Evolutionary conservation across 1,284 basidiomycete species (phyloP).

Genomic region (Ganoderma boninense): DNA sequence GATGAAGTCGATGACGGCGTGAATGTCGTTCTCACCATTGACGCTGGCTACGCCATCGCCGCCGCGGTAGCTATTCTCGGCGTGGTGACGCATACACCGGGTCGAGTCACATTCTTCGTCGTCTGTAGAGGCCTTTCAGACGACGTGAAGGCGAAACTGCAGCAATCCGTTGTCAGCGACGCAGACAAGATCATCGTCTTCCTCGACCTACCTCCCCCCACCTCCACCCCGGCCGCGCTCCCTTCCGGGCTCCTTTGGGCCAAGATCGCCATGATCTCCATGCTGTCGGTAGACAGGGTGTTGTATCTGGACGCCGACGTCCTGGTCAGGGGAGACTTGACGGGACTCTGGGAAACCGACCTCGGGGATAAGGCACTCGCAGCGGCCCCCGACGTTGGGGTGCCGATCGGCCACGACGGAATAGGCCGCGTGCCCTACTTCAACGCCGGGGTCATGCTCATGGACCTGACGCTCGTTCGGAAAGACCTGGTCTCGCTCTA

Average conservation of each 20-base stretch:
- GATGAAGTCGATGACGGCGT: constrained; percentile 53
- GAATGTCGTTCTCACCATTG: constrained; percentile 54
- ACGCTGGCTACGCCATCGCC: constrained; percentile 56
- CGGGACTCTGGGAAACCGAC: constrained; percentile 55
- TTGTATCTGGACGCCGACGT: constrained; percentile 65
- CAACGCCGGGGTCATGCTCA: constrained; percentile 62
- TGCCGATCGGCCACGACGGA: constrained; percentile 53
- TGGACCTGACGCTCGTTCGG: constrained; percentile 56
- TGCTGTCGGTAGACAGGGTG: constrained; percentile 58
- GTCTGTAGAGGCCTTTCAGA: constrained; percentile 54
- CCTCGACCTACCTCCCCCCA: constrained; percentile 43
- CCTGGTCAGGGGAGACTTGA: constrained; percentile 52
- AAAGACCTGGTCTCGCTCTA: constrained; percentile 37
- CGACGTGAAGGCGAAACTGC: constrained; percentile 47
- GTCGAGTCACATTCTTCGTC: constrained; percentile 58
- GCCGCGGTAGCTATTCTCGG: constrained; percentile 58
- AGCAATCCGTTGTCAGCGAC: constrained; percentile 39
- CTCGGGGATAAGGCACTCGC: constrained; percentile 50
- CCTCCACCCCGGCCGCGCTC: constrained; percentile 29
- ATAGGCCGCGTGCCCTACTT: constrained; percentile 51
- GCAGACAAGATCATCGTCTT: constrained; percentile 51
- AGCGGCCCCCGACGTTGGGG: constrained; percentile 59
- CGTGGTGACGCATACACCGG: constrained; percentile 45
- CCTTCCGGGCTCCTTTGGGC: constrained; percentile 53
- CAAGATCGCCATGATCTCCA: constrained; percentile 55